Conservation (phyloP, 805 yeast genomes). For the Saturnispora zaruensis region DNA sequence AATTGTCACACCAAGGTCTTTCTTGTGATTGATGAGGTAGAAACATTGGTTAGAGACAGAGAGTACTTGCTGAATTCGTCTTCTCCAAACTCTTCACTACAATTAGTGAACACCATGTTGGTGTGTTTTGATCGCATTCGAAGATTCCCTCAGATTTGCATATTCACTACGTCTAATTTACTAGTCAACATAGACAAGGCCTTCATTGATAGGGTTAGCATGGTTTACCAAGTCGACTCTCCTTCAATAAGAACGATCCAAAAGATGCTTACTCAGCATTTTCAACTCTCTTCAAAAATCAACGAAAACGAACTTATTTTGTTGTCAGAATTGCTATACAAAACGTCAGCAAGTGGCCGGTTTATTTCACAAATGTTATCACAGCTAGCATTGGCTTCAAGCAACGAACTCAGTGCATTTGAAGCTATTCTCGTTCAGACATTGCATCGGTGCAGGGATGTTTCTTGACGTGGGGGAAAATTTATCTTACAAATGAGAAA, state of each 20-base stretch:
- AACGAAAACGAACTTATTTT: neutral
- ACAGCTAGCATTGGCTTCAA: neutral
- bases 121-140: conserved; percentile 35
- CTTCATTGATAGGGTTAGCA: conserved; percentile 37
- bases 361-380: neutral
- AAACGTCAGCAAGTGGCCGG: neutral
- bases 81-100: conserved; percentile 30
- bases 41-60: conserved; percentile 37
- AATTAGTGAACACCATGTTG: conserved; percentile 37
- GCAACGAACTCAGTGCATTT: neutral
- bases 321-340: neutral
- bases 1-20: conserved; percentile 11
- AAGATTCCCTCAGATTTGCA: conserved; percentile 27
- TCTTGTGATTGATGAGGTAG: conserved; percentile 37
- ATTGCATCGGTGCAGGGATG: conserved; percentile 9
- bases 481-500: neutral
- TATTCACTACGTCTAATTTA: conserved; percentile 36
- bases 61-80: conserved; percentile 27
- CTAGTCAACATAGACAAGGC: conserved; percentile 34
- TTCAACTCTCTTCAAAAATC: neutral
- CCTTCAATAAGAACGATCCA: conserved; percentile 22
- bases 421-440: neutral
- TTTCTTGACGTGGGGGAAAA: neutral
- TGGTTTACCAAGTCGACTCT: conserved; percentile 27
- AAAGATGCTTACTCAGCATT: neutral